A percentile compares a stretch with the other conserved stretches of the same genome.
phyloP scores from a whole-genome alignment of 768 basidiomycete species.

The Boletus pseudopeckii region DNA sequence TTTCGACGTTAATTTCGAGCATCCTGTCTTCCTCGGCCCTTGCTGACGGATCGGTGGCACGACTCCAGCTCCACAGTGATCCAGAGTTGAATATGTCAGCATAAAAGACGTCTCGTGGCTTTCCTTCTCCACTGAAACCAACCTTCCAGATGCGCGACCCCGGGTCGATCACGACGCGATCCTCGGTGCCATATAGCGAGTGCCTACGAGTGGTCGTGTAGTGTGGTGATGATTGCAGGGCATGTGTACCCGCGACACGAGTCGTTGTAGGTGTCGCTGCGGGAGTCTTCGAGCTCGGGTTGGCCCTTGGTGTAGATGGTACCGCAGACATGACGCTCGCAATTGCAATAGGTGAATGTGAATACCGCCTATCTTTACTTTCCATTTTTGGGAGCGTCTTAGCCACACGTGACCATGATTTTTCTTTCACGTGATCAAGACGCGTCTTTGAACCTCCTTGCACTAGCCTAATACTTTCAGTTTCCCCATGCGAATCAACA shows the following conservation, averaged over 20 bases:
- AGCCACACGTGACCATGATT: conserved; percentile 13
- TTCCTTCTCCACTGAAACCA: conserved; percentile 94
- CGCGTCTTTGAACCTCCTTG: conserved; percentile 12
- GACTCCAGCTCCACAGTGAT: conserved; percentile 59
- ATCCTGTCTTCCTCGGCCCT: conserved; percentile 72
- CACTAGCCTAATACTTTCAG: neutral
- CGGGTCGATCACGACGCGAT: conserved; percentile 91
- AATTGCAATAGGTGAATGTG: neutral
- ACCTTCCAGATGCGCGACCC: conserved; percentile 96
- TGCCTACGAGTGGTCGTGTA: conserved; percentile 84
- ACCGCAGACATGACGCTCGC: conserved; percentile 30
- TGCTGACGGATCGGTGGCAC: conserved; percentile 50
- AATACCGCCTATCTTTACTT: neutral
- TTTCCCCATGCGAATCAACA: neutral
- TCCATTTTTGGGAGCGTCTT: neutral
- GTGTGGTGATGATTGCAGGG: conserved; percentile 74
- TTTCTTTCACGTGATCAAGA: conserved; percentile 17
- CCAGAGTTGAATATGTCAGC: conserved; percentile 41
- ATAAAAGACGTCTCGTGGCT: conserved; percentile 84
- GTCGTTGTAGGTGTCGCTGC: conserved; percentile 56
- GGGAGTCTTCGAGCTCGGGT: conserved; percentile 16
- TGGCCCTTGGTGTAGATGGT: conserved; percentile 33
- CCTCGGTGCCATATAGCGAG: conserved; percentile 95
- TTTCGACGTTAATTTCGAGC: conserved; percentile 67
- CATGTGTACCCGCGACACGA: conserved; percentile 44